Conservation (phyloP, 768 basidiomycete species). For the Sarcodon aspratus region DNA sequence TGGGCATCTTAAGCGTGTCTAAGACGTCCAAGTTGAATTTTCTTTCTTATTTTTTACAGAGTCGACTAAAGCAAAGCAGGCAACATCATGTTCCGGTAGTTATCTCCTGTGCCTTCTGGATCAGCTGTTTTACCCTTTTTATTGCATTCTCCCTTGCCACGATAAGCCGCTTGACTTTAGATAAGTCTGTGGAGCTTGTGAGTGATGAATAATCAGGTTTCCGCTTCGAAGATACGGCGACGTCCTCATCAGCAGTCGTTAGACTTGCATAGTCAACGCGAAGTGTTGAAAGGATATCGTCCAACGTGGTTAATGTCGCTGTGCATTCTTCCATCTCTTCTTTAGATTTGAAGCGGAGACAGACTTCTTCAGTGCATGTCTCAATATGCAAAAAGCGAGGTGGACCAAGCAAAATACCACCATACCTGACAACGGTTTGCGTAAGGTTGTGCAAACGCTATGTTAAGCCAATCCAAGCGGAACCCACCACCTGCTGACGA, state of each 20-base stretch:
- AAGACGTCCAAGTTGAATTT: too few species aligned
- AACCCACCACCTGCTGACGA: slow-evolving; percentile 68
- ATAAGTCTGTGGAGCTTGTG: slow-evolving; percentile 33
- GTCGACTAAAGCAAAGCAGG: too few species aligned
- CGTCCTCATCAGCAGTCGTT: slow-evolving; percentile 1
- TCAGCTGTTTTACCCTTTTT: slow-evolving; percentile 42
- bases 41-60: too few species aligned
- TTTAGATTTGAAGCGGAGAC: slow-evolving; percentile 48
- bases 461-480: neutral
- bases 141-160: slow-evolving; percentile 62
- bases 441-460: neutral
- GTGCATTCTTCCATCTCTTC: slow-evolving; percentile 61
- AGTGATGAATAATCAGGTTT: slow-evolving; percentile 34
- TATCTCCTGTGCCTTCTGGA: slow-evolving; percentile 27
- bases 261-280: slow-evolving; percentile 34
- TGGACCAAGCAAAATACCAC: slow-evolving; percentile 72
- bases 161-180: slow-evolving; percentile 56
- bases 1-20: too few species aligned
- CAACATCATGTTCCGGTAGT: too few species aligned
- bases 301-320: slow-evolving; percentile 43
- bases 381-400: slow-evolving; percentile 68
- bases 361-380: slow-evolving; percentile 64
- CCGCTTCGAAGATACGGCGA: slow-evolving; percentile 3
- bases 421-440: slow-evolving; percentile 42
- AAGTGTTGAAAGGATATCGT: slow-evolving; percentile 46